Conservation (phyloP, 805 yeast genomes). For the Debaryomyces hansenii region DNA sequence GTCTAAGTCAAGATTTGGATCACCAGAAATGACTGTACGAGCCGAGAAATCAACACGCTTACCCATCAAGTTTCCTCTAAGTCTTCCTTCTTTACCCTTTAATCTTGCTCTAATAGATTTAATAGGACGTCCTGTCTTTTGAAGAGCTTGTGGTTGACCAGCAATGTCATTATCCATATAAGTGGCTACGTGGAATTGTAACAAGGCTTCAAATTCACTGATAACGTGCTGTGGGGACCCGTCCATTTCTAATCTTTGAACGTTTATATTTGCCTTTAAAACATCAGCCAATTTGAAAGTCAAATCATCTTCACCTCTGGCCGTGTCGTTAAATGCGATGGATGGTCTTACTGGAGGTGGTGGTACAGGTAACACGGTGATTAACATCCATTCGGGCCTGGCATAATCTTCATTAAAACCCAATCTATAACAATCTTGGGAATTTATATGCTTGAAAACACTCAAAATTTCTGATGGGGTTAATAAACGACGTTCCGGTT, state of each 20-base stretch:
- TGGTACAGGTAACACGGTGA: slow-evolving; percentile 98
- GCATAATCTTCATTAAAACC: slow-evolving; percentile 97
- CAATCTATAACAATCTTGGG: slow-evolving; percentile 74
- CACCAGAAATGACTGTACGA: slow-evolving; percentile 98
- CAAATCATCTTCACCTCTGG: slow-evolving; percentile 98
- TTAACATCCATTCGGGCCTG: slow-evolving; percentile 97
- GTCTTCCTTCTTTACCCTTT: slow-evolving; percentile 99
- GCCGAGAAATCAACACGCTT: slow-evolving; percentile 99
- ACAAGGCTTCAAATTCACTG: slow-evolving; percentile 90
- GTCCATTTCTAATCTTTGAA: slow-evolving; percentile 95
- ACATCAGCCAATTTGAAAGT: slow-evolving; percentile 97
- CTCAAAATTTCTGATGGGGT: slow-evolving; percentile 87
- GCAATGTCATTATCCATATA: slow-evolving; percentile 99
- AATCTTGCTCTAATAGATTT: slow-evolving; percentile 98
- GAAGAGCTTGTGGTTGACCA: slow-evolving; percentile 98
- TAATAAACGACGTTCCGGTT: slow-evolving; percentile 87
- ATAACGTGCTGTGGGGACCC: slow-evolving; percentile 99
- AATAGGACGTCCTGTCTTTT: slow-evolving; percentile 97
- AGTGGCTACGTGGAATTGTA: slow-evolving; percentile 98
- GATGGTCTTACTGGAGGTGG: slow-evolving; percentile 99
- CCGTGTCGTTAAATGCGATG: slow-evolving; percentile 96
- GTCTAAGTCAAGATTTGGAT: slow-evolving; percentile 94
- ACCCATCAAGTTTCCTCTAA: slow-evolving; percentile 98
- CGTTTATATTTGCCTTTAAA: slow-evolving; percentile 92
- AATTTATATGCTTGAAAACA: slow-evolving; percentile 86